A percentile compares a stretch with the other conserved stretches of the same genome.
Evolutionary conservation across 257 asterid species (phyloP).

Genomic region (Leptodermis oblonga): DNA sequence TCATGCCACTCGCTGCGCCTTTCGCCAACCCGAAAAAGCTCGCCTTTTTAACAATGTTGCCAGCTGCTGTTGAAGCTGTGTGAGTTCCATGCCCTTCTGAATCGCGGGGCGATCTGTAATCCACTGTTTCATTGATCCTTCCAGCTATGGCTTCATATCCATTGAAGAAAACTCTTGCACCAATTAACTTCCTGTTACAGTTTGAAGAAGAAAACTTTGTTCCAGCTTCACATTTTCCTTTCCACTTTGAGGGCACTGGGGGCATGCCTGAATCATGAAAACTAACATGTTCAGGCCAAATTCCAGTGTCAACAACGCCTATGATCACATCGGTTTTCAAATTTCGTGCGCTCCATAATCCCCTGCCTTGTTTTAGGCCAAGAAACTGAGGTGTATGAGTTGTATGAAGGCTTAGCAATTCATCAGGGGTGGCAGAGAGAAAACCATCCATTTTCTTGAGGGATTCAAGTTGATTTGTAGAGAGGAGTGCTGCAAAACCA

Average conservation of each 20-base stretch:
- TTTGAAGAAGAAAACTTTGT: conserved; percentile 36
- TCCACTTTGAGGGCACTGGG: conserved; percentile 52
- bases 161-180: conserved; percentile 55
- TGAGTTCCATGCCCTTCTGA: conserved; percentile 75
- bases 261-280: conserved; percentile 37
- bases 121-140: conserved; percentile 45
- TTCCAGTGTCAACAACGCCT: conserved; percentile 65
- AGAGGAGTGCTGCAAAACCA: conserved; percentile 63
- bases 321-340: conserved; percentile 63
- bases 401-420: conserved; percentile 51
- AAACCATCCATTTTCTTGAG: conserved; percentile 45
- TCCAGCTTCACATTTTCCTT: conserved; percentile 56
- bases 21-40: conserved; percentile 47
- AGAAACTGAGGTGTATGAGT: conserved; percentile 70
- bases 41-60: conserved; percentile 45
- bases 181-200: conserved; percentile 59
- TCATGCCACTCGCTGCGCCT: conserved; percentile 65
- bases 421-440: conserved; percentile 46
- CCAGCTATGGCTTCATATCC: conserved; percentile 58
- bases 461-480: conserved; percentile 39
- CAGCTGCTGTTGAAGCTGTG: conserved; percentile 70
- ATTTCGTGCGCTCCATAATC: conserved; percentile 49
- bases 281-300: conserved; percentile 76
- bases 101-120: conserved; percentile 61
- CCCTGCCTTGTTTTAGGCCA: conserved; percentile 49